Evolutionary conservation across 208 protist species (phyloP).

Genomic region (Trypanosoma cruzi): DNA sequence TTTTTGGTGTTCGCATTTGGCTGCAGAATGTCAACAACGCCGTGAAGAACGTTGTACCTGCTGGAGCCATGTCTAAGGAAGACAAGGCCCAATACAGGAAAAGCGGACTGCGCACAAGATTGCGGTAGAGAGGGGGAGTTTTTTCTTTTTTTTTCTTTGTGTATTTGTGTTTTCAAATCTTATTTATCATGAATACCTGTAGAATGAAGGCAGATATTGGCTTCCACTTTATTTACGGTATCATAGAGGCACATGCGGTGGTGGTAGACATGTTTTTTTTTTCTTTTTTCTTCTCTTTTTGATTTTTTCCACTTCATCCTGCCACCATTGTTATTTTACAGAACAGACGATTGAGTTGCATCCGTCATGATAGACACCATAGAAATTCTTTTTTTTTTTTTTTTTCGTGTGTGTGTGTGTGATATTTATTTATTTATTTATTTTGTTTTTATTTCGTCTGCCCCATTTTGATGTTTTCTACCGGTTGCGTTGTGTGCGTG

Average conservation of each 20-base stretch:
- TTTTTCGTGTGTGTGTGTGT: conserved; percentile 7
- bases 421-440: background rate
- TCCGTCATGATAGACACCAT: conserved; percentile 1
- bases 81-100: conserved; percentile 28
- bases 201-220: background rate
- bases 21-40: conserved; percentile 81
- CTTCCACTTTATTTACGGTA: background rate
- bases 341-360: background rate
- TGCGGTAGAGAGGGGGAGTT: conserved; percentile 11
- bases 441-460: background rate
- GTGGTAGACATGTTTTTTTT: background rate
- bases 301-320: background rate
- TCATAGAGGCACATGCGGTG: background rate
- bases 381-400: conserved; percentile 14
- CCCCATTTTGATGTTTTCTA: background rate
- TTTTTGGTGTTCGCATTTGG: conserved; percentile 91
- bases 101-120: conserved; percentile 26
- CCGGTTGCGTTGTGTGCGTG: background rate
- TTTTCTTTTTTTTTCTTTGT: background rate
- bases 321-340: background rate
- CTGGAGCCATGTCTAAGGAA: conserved; percentile 25
- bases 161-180: background rate
- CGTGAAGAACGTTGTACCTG: conserved; percentile 57
- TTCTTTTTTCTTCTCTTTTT: background rate
- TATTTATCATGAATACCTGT: background rate